Percentiles rank a stretch among this genome's conserved stretches.
Conservation (phyloP, 768 basidiomycete genomes). For the Podaxis carcinomalis region DNA sequence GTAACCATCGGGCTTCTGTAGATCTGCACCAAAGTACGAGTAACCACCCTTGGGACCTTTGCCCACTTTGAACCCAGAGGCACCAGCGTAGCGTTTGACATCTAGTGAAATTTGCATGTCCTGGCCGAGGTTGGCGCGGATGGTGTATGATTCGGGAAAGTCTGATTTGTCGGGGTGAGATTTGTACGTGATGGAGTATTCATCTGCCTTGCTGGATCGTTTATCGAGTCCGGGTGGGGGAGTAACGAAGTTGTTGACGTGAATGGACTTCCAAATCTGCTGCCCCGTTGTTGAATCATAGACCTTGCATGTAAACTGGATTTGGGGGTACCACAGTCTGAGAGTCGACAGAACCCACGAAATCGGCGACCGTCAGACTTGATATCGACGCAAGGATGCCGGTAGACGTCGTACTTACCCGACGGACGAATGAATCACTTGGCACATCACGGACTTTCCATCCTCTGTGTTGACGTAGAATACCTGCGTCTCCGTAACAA, state of each 20-base stretch:
- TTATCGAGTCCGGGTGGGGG: constrained; percentile 79
- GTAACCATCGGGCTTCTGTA: constrained; percentile 71
- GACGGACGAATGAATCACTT: constrained; percentile 83
- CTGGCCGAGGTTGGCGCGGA: constrained; percentile 73
- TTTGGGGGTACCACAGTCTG: constrained; percentile 90
- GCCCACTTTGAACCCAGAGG: constrained; percentile 89
- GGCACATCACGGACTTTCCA: constrained; percentile 74
- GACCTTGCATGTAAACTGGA: constrained; percentile 91
- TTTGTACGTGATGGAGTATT: constrained; percentile 74
- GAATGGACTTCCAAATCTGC: constrained; percentile 81
- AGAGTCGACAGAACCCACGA: constrained; percentile 1
- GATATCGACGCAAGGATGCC: neutral
- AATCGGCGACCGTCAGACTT: constrained; percentile 10
- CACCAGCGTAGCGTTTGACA: constrained; percentile 60
- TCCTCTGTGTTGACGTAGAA: constrained; percentile 84
- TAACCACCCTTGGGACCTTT: constrained; percentile 83
- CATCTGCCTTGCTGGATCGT: constrained; percentile 80
- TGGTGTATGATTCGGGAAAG: constrained; percentile 69
- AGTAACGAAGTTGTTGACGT: constrained; percentile 74
- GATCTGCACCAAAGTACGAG: constrained; percentile 79
- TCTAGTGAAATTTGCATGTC: constrained; percentile 81
- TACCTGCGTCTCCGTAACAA: constrained; percentile 85
- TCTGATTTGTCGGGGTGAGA: constrained; percentile 45
- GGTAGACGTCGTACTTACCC: constrained; percentile 55
- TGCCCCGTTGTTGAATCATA: constrained; percentile 75